Base-by-base conservation (phyloP, 768 basidiomycete species). In the Sarcodon aspratus region DNA sequence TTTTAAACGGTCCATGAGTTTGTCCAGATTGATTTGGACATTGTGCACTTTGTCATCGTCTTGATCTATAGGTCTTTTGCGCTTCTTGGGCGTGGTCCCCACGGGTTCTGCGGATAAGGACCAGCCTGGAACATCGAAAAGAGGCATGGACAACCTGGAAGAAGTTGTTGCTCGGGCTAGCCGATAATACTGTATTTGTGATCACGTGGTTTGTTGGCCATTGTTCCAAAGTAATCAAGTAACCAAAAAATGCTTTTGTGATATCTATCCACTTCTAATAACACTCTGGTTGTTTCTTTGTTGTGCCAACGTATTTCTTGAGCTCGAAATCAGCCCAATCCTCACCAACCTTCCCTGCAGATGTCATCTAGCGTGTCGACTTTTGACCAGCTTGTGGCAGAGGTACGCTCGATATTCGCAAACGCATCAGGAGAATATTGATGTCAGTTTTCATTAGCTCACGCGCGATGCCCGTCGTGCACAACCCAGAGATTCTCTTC, bases 401-500 rank as follows among this genome's bases (percentile, higher is more conserved):
- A 97, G 21, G 21, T 27, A 27, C 21, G n/a, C n/a, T n/a, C n/a
- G n/a, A 27, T 27, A 27, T 27, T 27, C 21, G 21, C 21, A 2
- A 27, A 27, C 21, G 21, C 21, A 27, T 27, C 21, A 27, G 21
- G 21, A 27, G 5, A 27, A 27, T 27, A 27, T 27, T 27, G 21
- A 27, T 27, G 21, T 27, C n/a, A 27, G 21, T 2, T 27, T 27
- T 27, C 21, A 27, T 27, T 27, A 27, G 62, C 74, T 97, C 48
- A 83, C 87, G 55, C 81, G 89, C 61, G 94, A 95, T 63, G 79
- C 78, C 38, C 74, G 86, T 38, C 83, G 87, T 54, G 88, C 79
- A 4, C 88, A 92, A 63, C 93, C 95, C 17, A 81, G 78, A 57
- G 95, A 98, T 61, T 79, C 84, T 4, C 81, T 96, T 43, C 95